Base-by-base conservation (phyloP, 805 yeast species). In the Ogataea ramenticola region DNA sequence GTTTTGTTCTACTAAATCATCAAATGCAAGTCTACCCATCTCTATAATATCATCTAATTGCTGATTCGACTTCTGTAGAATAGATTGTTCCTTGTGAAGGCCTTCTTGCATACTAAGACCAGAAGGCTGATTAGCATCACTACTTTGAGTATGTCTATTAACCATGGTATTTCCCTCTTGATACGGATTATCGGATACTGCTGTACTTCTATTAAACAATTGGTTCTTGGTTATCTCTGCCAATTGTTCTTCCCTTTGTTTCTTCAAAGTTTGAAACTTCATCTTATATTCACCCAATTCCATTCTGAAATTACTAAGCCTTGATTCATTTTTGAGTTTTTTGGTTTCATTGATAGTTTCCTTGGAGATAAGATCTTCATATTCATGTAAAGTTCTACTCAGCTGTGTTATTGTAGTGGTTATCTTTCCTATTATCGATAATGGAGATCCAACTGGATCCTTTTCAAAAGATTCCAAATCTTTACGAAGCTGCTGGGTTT, bases 11-110 rank as follows among this genome's bases (percentile, higher is more conserved):
- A 85, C 83, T 20, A 93, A 69, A 57, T 90, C 96, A 41, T 86
- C 95, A 50, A 88, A 77, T 2, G 96, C 87, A 40, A 75, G 74
- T 47, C 84, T 78, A 2, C 97, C 98, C 82, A 87, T 84, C 55
- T 86, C 97, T 36, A 93, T 62, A 36, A 93, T 87, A 50, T 86
- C 88, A 59, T 93, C 99, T 48, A 93, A 67, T 58, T 87, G 96
- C 43, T 80, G 80, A 36, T 85, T 80, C 0, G 96, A 89, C 45
- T 86, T 69, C 29, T 74, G 72, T 32, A 85, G 65, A 8, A 77
- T 74, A 38, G 75, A 74, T 38, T 72, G 74, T 55, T 93, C 98
- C 49, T 82, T 77, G 49, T 74, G 68, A 45, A 86, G 64, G 0
- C 95, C 95, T 41, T 82, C 81, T 47, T 70, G 74, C 55, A 78